Conservation (phyloP, 345 rosid species). For the Geranium rotundifolium region DNA sequence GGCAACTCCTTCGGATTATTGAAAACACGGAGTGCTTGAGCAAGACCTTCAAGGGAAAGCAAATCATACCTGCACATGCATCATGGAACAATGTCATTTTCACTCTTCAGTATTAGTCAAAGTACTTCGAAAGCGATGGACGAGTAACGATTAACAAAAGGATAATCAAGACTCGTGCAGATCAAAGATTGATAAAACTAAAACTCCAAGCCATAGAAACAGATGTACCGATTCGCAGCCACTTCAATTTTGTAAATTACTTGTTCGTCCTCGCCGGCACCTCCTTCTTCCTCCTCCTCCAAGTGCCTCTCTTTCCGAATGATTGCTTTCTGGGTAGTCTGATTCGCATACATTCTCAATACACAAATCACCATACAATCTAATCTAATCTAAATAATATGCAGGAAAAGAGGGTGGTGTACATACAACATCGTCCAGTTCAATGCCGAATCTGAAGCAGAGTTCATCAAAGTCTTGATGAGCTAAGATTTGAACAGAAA, state of each 20-base stretch:
- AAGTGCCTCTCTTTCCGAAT: conserved; percentile 74
- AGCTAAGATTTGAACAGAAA: conserved; percentile 22
- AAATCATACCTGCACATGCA: conserved; percentile 60
- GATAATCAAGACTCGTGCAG: too few relatives aligned
- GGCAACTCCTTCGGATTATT: conserved; percentile 54
- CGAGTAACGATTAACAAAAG: too few relatives aligned
- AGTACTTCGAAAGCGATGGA: too few relatives aligned
- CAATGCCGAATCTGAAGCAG: conserved; percentile 85
- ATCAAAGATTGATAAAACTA: too few relatives aligned
- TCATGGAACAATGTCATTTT: neutral
- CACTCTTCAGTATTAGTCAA: too few relatives aligned
- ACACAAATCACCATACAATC: neutral
- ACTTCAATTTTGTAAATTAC: conserved; percentile 78
- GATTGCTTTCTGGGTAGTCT: conserved; percentile 86
- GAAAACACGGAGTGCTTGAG: conserved; percentile 87
- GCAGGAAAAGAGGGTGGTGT: neutral
- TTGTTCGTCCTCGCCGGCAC: conserved; percentile 50
- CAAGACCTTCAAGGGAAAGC: conserved; percentile 93
- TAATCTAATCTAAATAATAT: neutral
- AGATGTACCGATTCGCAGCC: conserved; percentile 66
- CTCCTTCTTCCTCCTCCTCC: conserved; percentile 33
- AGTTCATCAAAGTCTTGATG: conserved; percentile 75
- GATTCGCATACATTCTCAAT: conserved; percentile 1
- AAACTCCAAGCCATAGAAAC: neutral
- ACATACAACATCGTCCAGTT: conserved; percentile 88